phyloP scores from a whole-genome alignment of 805 yeast genomes.

The Kodamaea sagamina region DNA sequence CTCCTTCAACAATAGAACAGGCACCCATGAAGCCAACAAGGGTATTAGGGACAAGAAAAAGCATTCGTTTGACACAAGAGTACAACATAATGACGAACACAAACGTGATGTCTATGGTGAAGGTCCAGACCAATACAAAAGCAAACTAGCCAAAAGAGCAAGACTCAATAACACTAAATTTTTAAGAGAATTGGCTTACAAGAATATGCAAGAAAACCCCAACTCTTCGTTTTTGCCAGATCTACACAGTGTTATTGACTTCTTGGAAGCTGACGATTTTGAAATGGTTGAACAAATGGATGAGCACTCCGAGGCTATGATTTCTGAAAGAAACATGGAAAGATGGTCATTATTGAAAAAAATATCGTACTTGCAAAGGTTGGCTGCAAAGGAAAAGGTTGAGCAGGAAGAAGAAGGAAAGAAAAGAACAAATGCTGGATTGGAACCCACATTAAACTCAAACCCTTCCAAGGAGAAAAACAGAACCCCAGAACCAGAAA shows the following conservation, averaged over 20 bases:
- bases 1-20: conserved; percentile 89
- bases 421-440: conserved; percentile 39
- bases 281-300: conserved; percentile 37
- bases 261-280: conserved; percentile 49
- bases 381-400: conserved; percentile 52
- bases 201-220: conserved; percentile 41
- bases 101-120: conserved; percentile 72
- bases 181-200: conserved; percentile 56
- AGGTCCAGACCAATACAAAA: conserved; percentile 67
- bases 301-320: conserved; percentile 39
- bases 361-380: conserved; percentile 67
- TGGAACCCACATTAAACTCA: conserved; percentile 17
- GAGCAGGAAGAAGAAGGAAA: conserved; percentile 41
- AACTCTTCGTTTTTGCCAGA: conserved; percentile 52
- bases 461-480: neutral
- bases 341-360: conserved; percentile 74
- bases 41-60: conserved; percentile 85
- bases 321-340: conserved; percentile 50
- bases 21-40: conserved; percentile 66
- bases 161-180: conserved; percentile 56
- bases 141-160: conserved; percentile 47
- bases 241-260: conserved; percentile 55
- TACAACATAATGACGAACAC: conserved; percentile 66
- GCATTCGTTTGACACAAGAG: conserved; percentile 78
- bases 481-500: conserved; percentile 12